Conservation (phyloP, 345 rosid genomes). For the Rhodamnia rubescens region DNA sequence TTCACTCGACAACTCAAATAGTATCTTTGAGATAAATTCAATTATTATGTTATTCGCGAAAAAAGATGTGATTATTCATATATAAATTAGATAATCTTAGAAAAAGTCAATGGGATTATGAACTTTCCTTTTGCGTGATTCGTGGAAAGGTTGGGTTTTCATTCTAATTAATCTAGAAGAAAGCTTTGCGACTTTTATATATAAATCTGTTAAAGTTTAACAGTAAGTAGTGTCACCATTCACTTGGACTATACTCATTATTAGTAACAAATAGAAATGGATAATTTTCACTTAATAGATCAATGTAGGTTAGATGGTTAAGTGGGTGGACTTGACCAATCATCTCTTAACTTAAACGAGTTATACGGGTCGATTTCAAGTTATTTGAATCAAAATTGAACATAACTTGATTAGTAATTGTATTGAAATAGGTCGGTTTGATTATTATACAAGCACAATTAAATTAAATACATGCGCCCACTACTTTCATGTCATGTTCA, state of each 20-base stretch:
- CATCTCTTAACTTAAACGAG: too few relatives aligned
- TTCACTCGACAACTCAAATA: neutral
- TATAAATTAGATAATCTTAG: neutral
- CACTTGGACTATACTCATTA: too few relatives aligned
- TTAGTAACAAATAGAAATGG: too few relatives aligned
- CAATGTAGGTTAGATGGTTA: too few relatives aligned
- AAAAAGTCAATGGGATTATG: neutral
- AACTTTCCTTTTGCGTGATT: neutral
- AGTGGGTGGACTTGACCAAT: too few relatives aligned
- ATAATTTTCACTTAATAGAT: too few relatives aligned
- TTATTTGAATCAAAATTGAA: neutral
- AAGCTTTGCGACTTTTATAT: too few relatives aligned
- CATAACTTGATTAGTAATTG: neutral
- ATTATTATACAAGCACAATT: neutral
- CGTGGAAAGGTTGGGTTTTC: neutral
- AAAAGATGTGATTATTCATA: neutral
- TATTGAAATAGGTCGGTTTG: neutral
- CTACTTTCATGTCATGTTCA: neutral
- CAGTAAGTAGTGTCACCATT: too few relatives aligned
- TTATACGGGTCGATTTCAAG: too few relatives aligned
- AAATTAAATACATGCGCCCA: neutral
- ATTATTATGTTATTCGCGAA: neutral
- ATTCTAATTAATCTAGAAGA: neutral
- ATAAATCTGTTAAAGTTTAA: too few relatives aligned
- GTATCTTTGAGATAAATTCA: neutral